Conservation (phyloP, 306 rosid species). For the Casuarina cunninghamiana region DNA sequence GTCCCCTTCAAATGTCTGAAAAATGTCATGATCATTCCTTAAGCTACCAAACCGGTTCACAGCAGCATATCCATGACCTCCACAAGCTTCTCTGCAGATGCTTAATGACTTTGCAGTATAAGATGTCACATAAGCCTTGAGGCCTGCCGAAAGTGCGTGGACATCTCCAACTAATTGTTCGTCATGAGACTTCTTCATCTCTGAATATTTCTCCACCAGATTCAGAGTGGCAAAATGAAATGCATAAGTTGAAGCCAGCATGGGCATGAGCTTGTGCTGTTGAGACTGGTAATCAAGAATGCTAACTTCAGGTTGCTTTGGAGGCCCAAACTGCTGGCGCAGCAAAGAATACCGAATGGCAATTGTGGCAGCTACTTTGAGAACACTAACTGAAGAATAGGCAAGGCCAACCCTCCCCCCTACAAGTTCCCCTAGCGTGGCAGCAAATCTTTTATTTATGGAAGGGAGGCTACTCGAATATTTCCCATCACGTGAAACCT, state of each 20-base stretch:
- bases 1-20: conserved; percentile 99
- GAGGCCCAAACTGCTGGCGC: conserved; percentile 97
- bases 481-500: conserved; percentile 90
- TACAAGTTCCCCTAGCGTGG: conserved; percentile 91
- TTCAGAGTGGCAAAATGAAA: conserved; percentile 71
- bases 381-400: conserved; percentile 84
- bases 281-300: conserved; percentile 98
- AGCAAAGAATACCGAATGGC: conserved; percentile 85
- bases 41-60: conserved; percentile 83
- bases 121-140: conserved; percentile 84
- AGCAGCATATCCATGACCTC: conserved; percentile 99
- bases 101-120: conserved; percentile 92
- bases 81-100: conserved; percentile 95
- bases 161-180: conserved; percentile 83
- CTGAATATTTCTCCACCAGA: conserved; percentile 76
- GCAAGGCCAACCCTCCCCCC: conserved; percentile 99
- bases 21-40: conserved; percentile 97
- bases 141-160: conserved; percentile 90
- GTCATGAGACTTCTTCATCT: conserved; percentile 79
- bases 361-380: conserved; percentile 76
- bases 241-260: conserved; percentile 95
- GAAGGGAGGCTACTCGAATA: conserved; percentile 80
- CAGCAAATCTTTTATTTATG: conserved; percentile 83
- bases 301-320: conserved; percentile 81
- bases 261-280: conserved; percentile 97